Conservation (phyloP, 2,329 filamentous ascomycete genomes). For the Cladosporium halotolerans region DNA sequence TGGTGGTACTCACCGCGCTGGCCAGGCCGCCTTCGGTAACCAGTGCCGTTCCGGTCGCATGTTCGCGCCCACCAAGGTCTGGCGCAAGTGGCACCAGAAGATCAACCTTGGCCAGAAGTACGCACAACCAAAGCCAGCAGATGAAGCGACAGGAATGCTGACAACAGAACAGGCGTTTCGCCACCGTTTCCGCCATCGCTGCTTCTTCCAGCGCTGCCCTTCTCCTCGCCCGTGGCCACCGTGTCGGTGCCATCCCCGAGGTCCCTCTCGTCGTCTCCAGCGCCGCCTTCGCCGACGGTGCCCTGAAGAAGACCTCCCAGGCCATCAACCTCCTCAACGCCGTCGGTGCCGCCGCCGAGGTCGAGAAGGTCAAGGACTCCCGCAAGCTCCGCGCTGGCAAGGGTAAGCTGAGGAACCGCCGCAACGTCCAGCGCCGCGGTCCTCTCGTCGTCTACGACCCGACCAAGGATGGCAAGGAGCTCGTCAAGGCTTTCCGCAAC, state of each 20-base stretch:
- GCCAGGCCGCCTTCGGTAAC: constrained; percentile 99
- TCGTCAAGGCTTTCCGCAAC: constrained; percentile 95
- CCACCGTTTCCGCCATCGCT: constrained; percentile 93
- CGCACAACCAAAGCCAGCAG: constrained; percentile 32
- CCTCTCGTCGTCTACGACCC: constrained; percentile 97
- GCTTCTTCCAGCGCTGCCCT: constrained; percentile 93
- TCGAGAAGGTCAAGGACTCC: constrained; percentile 93
- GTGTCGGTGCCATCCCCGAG: constrained; percentile 84
- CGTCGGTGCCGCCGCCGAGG: constrained; percentile 80
- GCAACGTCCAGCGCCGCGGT: constrained; percentile 94
- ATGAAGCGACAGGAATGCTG: constrained; percentile 18
- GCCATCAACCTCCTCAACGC: constrained; percentile 84
- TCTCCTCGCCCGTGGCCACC: constrained; percentile 94
- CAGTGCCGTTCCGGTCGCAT: constrained; percentile 99
- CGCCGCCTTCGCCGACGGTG: constrained; percentile 71
- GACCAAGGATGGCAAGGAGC: constrained; percentile 88
- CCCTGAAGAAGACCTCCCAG: constrained; percentile 80
- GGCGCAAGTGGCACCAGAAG: constrained; percentile 99
- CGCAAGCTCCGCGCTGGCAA: constrained; percentile 97
- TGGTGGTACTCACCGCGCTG: constrained; percentile 99
- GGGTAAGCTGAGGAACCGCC: constrained; percentile 96
- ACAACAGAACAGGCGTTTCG: constrained; percentile 59
- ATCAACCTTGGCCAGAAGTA: constrained; percentile 95
- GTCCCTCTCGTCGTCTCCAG: constrained; percentile 96
- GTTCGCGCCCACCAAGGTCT: constrained; percentile 99